Base-by-base conservation (phyloP, 2,329 filamentous ascomycete species). In the Macroventuria anomochaeta region DNA sequence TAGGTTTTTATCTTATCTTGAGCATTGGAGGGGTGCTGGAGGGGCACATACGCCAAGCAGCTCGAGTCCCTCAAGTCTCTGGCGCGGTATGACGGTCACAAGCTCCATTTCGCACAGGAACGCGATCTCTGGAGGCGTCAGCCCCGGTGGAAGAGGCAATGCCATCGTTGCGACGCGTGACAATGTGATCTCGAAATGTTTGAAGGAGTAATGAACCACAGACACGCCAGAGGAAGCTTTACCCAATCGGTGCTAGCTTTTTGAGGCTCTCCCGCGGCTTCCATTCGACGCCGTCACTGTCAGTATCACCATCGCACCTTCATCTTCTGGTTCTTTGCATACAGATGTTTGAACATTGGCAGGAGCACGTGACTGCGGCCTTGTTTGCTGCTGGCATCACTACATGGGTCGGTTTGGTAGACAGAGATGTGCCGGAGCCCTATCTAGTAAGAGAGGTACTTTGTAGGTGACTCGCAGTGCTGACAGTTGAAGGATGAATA, bases 41-140 rank as follows among this genome's bases (percentile, higher is more conserved):
- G 72, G 68, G 69, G 68, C 65, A 85, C 88, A 80, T 81, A 97
- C 95, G 62, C 88, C 87, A 49, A 99, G 84, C 58, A 99, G 83
- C 65, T 90, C 83, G 59, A 99, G 89, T 63, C 85, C 86, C 62
- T 97, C 92, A 46, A 99, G 86, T 60, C 90, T 85, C 75, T 97
- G 93, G 47, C 95, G 90, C 29, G 95, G 95, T 42, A 97, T 86
- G 18, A 99, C 85, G 0, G 93, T 97, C 50, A 99, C 89, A 68
- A 91, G 85, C 79, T 97, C 93, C 92, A 97, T 97, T 79, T 99
- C 95, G 76, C 93, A 96, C 23, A 97, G 80, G 71, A 97, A 99
- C 43, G 92, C 90, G 38, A 96, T 89, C 78, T 99, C 95, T 60
- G 90, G 82, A 55, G 95, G 91, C 65, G 90, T 88, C 37, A 97